Base-by-base conservation (phyloP, 1,139 yeast genomes). In the Geotrichum histeridarum region DNA sequence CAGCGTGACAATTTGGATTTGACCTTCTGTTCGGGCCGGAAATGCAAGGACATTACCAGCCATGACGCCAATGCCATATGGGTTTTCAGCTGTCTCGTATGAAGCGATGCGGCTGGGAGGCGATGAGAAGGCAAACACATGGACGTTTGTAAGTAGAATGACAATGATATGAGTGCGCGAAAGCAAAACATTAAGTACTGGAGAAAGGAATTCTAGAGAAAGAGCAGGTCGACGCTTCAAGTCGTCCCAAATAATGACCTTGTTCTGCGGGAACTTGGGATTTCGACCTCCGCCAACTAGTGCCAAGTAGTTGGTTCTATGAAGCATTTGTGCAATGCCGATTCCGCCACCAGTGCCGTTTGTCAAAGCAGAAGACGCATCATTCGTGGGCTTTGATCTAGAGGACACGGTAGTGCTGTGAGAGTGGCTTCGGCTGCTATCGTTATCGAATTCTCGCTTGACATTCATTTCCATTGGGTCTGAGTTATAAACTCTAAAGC, bases 191-290 rank as follows among this genome's bases (percentile, higher is more conserved):
- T 86, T 83, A 53, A 85, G 70, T 1, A 91, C 84, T 0, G 93
- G 87, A 47, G 83, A 79, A 73, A 79, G 77, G 65, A 90, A 89
- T 67, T 86, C 94, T 56, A 91, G 71, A 35, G 80, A 78, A 31
- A 88, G 74, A n/a, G 91, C 86, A 45, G 83, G 83, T 62, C 83
- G 83, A 53, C 86, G 78, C 68, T 88, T 86, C 59, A 88, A 70
- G 67, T 91, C 98, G 70, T 91, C 97, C 96, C 97, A 91, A 14
- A 91, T 84, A 36, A 89, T 78, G 49, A 73, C 71, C 66, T 86
- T 86, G 69, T 88, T 88, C 61, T 80, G 77, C 1, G 96, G 86
- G 64, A 82, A 86, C 61, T 81, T 77, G 37, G 96, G 96, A 57
- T 78, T 77, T 58, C 78, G 76, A 0, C 96, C 96, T 9, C 96